Evolutionary conservation across 495 filamentous ascomycete genomes (phyloP), one percentile per base, ranked within the genome.

Genomic region (Sordaria brevicollis): DNA sequence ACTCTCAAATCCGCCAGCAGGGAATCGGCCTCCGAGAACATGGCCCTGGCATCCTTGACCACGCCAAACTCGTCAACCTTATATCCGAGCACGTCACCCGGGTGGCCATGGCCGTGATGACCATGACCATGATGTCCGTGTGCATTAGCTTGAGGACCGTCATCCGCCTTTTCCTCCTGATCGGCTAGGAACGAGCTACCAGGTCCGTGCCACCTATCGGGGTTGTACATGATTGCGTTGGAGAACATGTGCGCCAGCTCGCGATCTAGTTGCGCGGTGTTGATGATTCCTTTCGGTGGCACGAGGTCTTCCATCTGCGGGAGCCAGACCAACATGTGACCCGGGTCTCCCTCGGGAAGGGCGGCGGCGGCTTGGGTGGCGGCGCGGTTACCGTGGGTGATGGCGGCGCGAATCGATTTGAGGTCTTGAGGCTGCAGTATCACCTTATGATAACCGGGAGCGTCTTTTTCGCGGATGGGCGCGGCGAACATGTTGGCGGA

Each of bases 161-260:
- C 49, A 62, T 31, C 49, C 19, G 71, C 75, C 67, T 80, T 80
- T 19, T 75, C 67, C 43, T 71, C 71, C 4, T 74, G 69, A 1
- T 71, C 71, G 33, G 76, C 72, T 6, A 86, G 78, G 72, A 91
- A 90, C 3, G 82, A 81, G 3, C 84, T 86, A 0, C 90, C 90
- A 39, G 92, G 87, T 0, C 90, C 90, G 39, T 91, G 89, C 35
- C 83, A 79, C 0, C 90, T 86, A 70, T 92, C 88, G 1, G 90
- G 88, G 72, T 98, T 99, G 85, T 93, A 99, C 95, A 98, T 97
- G 76, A 97, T 89, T 15, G 94, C 94, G 75, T 99, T 99, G 66
- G 92, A 90, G 75, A 97, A 97, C 91, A 98, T 97, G 74, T 94
- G 91, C 72, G 95, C 93, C n/a, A 99, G 79, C 76, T 97, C 94